These are phyloP conservation scores for Globisporangium cylindrosporum DNA, from an alignment of 352 stramenopile species.

Conservation along the genomic window DNA sequence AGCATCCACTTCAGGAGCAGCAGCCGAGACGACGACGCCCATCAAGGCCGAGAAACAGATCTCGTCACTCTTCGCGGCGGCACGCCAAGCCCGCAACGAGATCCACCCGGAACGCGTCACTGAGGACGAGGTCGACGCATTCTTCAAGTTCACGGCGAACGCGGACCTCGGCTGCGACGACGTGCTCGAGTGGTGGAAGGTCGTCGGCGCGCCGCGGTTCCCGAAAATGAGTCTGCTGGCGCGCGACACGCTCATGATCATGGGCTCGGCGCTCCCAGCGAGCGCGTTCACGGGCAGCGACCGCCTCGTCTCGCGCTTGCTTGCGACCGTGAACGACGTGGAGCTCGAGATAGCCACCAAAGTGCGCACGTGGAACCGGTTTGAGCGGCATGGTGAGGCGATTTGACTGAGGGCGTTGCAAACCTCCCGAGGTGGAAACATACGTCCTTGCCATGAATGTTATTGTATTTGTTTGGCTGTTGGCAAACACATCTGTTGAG, in stretches of 20 bases:
- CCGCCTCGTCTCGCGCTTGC: not conserved
- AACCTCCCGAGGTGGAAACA: not conserved
- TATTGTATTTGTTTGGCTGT: not conserved
- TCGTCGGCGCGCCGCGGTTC: conserved; percentile 13
- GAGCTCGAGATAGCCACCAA: not conserved
- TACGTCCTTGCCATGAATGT: not conserved
- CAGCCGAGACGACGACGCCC: not conserved
- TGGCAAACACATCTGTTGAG: not conserved
- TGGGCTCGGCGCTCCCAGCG: conserved; percentile 9
- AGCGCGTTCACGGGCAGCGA: conserved; percentile 10
- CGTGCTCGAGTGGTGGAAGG: conserved; percentile 14
- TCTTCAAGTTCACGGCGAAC: conserved; percentile 17
- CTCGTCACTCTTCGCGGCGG: conserved; percentile 12
- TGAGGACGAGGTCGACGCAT: conserved; percentile 17
- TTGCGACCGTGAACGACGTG: conserved; percentile 2
- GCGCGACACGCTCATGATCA: conserved; percentile 16
- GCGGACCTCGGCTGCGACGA: conserved; percentile 11
- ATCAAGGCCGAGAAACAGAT: conserved; percentile 5
- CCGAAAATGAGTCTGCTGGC: conserved; percentile 13
- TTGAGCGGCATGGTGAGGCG: not conserved
- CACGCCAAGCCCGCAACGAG: conserved; percentile 14
- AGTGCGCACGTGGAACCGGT: conserved; percentile 5
- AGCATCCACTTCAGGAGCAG: not conserved
- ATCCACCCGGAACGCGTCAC: conserved; percentile 1
- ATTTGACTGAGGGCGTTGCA: not conserved